A percentile compares a stretch with the other conserved stretches of the same genome.
phyloP scores from a whole-genome alignment of 345 rosid genomes.

The Eutrema heterophyllum region DNA sequence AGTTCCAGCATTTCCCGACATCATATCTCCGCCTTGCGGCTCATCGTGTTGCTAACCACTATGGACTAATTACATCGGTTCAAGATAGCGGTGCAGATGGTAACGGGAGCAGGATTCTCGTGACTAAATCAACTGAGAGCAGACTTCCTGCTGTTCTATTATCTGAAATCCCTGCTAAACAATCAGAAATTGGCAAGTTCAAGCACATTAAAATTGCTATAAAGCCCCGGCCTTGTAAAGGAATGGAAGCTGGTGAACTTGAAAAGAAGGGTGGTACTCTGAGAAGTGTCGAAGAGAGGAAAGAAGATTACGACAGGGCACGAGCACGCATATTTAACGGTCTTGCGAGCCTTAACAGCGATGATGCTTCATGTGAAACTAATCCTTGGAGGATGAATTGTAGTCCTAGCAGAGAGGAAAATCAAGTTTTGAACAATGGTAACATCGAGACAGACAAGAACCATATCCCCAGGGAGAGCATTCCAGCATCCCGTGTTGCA shows the following conservation, averaged over 20 bases:
- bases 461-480: constrained; percentile 36
- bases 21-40: constrained; percentile 92
- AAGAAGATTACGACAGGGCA: constrained; percentile 81
- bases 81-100: constrained; percentile 67
- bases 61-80: constrained; percentile 74
- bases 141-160: constrained; percentile 57
- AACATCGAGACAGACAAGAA: constrained; percentile 42
- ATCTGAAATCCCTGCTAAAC: constrained; percentile 68
- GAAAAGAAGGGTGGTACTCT: constrained; percentile 40
- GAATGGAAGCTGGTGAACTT: constrained; percentile 38
- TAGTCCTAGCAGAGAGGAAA: constrained; percentile 45
- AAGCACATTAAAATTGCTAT: constrained; percentile 59
- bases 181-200: constrained; percentile 49
- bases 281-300: constrained; percentile 88
- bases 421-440: constrained; percentile 40
- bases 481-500: constrained; percentile 60
- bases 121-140: constrained; percentile 52
- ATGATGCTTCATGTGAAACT: constrained; percentile 39
- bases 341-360: constrained; percentile 42
- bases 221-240: constrained; percentile 51
- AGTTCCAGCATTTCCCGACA: constrained; percentile 86
- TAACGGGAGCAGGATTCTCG: constrained; percentile 52
- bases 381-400: constrained; percentile 12
- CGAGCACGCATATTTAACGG: constrained; percentile 79
- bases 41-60: constrained; percentile 89